Evolutionary conservation across 1,284 basidiomycete genomes (phyloP), one percentile per base, ranked within the genome.

Genomic region (Leccinum griseonigrum): DNA sequence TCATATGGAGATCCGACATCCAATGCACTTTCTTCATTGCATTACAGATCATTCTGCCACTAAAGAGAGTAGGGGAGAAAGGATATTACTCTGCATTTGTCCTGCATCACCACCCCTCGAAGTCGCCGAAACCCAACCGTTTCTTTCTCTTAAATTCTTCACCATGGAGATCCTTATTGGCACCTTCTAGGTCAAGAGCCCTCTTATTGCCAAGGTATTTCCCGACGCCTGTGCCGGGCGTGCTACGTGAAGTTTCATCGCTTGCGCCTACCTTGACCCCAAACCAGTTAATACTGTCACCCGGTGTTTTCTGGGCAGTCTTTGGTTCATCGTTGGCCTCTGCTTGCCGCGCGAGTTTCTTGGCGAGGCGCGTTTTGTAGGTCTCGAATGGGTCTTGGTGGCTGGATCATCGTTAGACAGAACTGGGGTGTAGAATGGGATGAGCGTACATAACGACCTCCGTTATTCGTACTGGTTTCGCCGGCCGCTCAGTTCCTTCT

Each of bases 301-400:
- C 76, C 3, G 77, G 73, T 63, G 78, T 84, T 67, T 85, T 83
- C 63, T 81, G 76, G 10, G 63, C 18, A 18, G 32, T 60, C 32
- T 74, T 65, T 31, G 65, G 56, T 5, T 63, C 63, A 55, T 71
- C 68, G 48, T 71, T 73, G 51, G 80, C 80, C 58, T 81, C 86
- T n/a, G 83, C 83, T 67, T 84, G 84, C 66, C 82, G 83, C 1
- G 89, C 86, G 2, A 93, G 79, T 66, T 90, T 91, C 71, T 88
- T 92, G 31, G 85, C 83, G 16, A 91, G 81, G 10, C 91, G 86
- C 13, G 78, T 80, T 70, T 93, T 92, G 74, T 94, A 94, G 38
- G 90, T 89, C 59, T 94, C 89, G 65, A 94, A 95, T 0, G 92
- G 93, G 72, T 95, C 92, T 75, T 92, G 89, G 68, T 90, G 88